Base-by-base conservation (phyloP, 169 alveolate genomes). In the Plasmodium vivax region DNA sequence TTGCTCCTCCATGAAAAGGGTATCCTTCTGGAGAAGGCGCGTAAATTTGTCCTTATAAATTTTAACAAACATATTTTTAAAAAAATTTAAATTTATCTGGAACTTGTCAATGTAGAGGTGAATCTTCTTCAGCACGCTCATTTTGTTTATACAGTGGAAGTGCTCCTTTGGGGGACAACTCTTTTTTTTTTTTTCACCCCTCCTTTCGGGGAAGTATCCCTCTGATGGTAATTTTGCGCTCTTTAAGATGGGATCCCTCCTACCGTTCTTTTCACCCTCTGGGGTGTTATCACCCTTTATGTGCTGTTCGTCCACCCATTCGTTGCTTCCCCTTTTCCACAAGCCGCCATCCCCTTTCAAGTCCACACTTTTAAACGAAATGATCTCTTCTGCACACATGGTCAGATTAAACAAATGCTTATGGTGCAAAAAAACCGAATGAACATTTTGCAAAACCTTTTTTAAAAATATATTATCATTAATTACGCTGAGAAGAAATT, bases 391-490 rank as follows among this genome's bases (percentile, higher is more conserved):
- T 43, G 45, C 38, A 80, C 43, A 6, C 12, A 90, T 90, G 58
- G 30, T 19, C 10, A 90, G 47, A 56, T 90, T 51, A 71, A 90
- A 90, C 74, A 90, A 62, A 38, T 80, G 84, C 56, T 80, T 62
- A 68, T 80, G 82, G 54, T 80, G 68, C 38, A 79, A 27, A 45
- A 79, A 90, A 47, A 90, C 45, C 14, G 38, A 47, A 80, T 90
- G 38, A 23, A 90, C 47, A 74, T 90, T 90, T 90, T 79, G 84
- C 54, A 90, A 90, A 32, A 79, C 82, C 19, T 80, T 90, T 80
- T 90, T 90, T 90, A 90, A 90, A 90, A 90, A 90, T 79, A 90
- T 62, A 71, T 41, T 80, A 30, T 71, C 75, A 81, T 90, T 90
- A 41, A 90, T 90, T 54, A 90, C 19, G 23, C 82, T 36, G 38